Evolutionary conservation across 78 protist species (phyloP).

Genomic region (Guillardia theta): DNA sequence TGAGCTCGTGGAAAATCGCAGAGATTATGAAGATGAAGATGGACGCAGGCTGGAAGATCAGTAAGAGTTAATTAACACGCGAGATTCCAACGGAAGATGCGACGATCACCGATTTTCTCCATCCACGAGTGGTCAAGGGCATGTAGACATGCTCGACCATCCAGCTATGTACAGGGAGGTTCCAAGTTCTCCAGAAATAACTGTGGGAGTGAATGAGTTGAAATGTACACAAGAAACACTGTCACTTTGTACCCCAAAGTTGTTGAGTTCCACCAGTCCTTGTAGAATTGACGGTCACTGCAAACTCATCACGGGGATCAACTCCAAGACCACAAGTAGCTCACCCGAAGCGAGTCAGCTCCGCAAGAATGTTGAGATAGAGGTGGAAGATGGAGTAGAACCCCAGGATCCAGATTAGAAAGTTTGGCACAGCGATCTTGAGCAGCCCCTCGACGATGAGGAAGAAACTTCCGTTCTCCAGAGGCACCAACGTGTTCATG

Average conservation of each 20-base stretch:
- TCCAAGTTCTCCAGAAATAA: not conserved
- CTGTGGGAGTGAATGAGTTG: no score
- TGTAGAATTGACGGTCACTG: not conserved
- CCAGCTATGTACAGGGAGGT: not conserved
- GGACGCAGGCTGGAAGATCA: not conserved
- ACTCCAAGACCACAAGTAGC: not conserved
- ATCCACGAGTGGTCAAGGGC: not conserved
- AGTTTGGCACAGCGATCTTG: conserved; percentile 1
- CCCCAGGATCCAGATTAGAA: not conserved
- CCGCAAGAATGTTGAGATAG: not conserved
- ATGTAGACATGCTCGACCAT: not conserved
- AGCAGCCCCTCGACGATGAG: not conserved
- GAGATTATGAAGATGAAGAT: not conserved
- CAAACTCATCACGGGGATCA: not conserved
- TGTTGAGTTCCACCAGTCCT: not conserved
- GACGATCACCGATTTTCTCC: not conserved
- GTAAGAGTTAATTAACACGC: not conserved
- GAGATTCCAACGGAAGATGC: not conserved
- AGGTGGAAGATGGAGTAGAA: not conserved
- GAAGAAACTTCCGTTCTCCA: not conserved
- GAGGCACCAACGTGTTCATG: not conserved
- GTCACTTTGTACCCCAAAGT: not conserved
- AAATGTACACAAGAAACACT: no score
- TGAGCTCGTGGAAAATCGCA: not conserved
- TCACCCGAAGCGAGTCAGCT: not conserved